Conservation (phyloP, 2,329 filamentous ascomycete species). For the Rugonectria rugulosa region DNA sequence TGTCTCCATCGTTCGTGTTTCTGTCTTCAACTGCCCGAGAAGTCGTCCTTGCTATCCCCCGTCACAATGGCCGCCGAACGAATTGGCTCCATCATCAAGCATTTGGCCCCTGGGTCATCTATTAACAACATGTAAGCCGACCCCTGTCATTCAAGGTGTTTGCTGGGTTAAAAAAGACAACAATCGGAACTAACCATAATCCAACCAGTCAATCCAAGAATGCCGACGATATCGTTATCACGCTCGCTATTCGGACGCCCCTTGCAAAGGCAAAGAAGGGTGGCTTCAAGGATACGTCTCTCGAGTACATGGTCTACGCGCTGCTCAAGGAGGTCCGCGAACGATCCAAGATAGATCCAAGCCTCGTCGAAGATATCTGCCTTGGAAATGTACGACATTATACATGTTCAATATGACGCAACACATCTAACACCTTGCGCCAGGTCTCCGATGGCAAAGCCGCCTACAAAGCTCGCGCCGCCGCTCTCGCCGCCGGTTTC, state of each 20-base stretch:
- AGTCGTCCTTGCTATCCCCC: not conserved
- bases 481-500: constrained; percentile 89
- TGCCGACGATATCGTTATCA: constrained; percentile 96
- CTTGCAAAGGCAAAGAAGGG: constrained; percentile 90
- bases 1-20: not conserved
- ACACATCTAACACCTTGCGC: constrained; percentile 6
- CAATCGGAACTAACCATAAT: constrained; percentile 1
- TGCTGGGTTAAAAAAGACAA: too few species aligned
- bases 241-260: constrained; percentile 87
- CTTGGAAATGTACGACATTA: constrained; percentile 77
- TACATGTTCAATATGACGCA: not conserved
- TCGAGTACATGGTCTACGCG: constrained; percentile 87
- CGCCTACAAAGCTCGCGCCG: constrained; percentile 89
- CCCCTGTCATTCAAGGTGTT: too few species aligned
- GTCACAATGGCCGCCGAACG: constrained; percentile 80
- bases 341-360: constrained; percentile 79
- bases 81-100: constrained; percentile 86
- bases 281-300: constrained; percentile 90
- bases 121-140: constrained; percentile 77
- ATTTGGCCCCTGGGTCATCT: constrained; percentile 77
- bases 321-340: constrained; percentile 79
- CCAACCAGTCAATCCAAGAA: constrained; percentile 85
- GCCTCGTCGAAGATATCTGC: constrained; percentile 87
- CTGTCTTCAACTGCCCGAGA: constrained; percentile 3
- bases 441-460: constrained; percentile 85